Base-by-base conservation (phyloP, 352 stramenopile genomes). In the Phytophthora sojae region DNA sequence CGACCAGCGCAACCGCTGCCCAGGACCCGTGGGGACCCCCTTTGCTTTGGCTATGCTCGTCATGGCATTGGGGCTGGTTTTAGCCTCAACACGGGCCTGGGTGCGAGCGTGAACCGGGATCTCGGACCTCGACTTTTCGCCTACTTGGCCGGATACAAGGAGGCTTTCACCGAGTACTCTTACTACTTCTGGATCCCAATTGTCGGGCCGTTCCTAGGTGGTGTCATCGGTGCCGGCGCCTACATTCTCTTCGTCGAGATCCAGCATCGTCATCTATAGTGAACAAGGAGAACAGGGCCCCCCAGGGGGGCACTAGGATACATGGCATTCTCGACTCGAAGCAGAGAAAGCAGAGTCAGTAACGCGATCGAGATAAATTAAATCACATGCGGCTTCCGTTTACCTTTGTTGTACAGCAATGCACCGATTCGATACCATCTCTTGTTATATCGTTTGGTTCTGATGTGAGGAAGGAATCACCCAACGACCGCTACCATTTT, bases 121-220 rank as follows among this genome's bases (percentile, higher is more conserved):
- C 75, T 86, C 49, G 79, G 54, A 2, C 75, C 79, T 11, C 79
- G 76, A 2, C 19, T 63, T 8, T 80, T 84, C 54, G 79, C 69
- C 21, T 77, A 60, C 45, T 52, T 81, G 9, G 76, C 77, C 15
- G 80, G 80, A 21, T 85, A 76, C 71, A 30, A 47, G 19, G 29
- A 9, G 42, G 53, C 30, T 1, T 59, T 59, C 30, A 37, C 53
- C 7, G 29, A 47, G 29, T 47, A 21, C 53, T 47, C 29, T 0
- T 25, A 25, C n/a, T 53, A 53, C 45, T 53, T 53, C 19, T 53
- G 45, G 45, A 26, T 53, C 15, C 17, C 42, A 9, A n/a, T 49
- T 21, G 42, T 49, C 7, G 45, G n/a, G 4, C 45, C 45, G 5
- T 25, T 53, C 14, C 19, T 53, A 9, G 45, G 45, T 9, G 45